These are phyloP conservation scores for Mycena crocata DNA, from an alignment of 768 basidiomycete species.

Conservation along the genomic window DNA sequence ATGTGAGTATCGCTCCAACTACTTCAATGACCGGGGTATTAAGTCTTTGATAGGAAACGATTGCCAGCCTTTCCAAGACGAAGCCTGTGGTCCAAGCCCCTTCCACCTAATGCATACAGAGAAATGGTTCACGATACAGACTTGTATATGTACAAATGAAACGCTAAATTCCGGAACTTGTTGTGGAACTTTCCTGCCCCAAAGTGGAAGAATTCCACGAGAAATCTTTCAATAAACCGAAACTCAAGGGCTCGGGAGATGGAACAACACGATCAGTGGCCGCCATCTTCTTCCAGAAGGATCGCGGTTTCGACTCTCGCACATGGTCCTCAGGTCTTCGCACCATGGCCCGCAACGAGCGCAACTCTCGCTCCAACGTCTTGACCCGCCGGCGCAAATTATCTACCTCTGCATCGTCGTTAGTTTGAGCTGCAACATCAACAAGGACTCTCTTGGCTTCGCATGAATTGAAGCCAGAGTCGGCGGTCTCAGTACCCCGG, in stretches of 20 bases:
- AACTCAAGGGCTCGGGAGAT: conserved; percentile 5
- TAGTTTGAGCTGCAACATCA: conserved; percentile 19
- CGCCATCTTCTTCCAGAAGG: conserved; percentile 20
- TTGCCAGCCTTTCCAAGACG: conserved; percentile 33
- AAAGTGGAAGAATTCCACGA: conserved; percentile 8
- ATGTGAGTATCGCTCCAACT: conserved; percentile 36
- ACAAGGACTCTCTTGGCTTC: conserved; percentile 4
- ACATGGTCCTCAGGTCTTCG: conserved; percentile 13
- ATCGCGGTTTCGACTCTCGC: conserved; percentile 15
- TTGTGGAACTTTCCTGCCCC: not conserved
- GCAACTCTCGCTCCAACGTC: conserved; percentile 27
- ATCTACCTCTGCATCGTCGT: conserved; percentile 19
- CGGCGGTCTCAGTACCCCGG: conserved; percentile 21
- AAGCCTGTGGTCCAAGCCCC: conserved; percentile 32
- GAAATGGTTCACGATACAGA: not conserved
- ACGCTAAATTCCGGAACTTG: not conserved
- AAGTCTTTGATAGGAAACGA: conserved; percentile 30
- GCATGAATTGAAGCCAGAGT: not conserved
- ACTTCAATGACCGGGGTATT: no score
- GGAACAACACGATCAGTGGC: conserved; percentile 20
- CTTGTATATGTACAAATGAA: not conserved
- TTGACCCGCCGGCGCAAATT: conserved; percentile 23
- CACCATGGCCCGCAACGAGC: conserved; percentile 5
- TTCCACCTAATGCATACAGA: not conserved
- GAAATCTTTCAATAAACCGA: conserved; percentile 12